Conservation (phyloP, 768 basidiomycete genomes). For the Gloeostereum incarnatum region DNA sequence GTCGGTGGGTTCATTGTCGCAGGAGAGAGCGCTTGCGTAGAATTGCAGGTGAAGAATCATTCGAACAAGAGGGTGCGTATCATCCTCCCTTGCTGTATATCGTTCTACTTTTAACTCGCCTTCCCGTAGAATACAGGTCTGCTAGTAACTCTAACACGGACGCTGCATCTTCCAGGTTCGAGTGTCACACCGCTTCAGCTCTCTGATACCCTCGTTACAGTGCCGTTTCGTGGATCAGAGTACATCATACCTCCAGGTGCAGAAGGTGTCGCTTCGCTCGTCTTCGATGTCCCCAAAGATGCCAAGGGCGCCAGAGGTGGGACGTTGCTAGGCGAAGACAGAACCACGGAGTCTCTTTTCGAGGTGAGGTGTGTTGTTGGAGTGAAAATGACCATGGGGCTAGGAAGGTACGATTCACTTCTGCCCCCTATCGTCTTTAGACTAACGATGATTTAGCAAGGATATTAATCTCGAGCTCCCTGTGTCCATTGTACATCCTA, state of each 20-base stretch:
- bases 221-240: slow-evolving; percentile 67
- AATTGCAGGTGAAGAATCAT: slow-evolving; percentile 77
- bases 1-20: slow-evolving; percentile 55
- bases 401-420: slow-evolving; percentile 45
- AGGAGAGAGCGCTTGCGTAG: slow-evolving; percentile 63
- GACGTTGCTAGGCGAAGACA: slow-evolving; percentile 41
- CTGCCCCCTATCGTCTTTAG: slow-evolving; percentile 5
- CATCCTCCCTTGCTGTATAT: not conserved
- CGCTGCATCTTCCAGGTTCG: slow-evolving; percentile 40
- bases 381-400: slow-evolving; percentile 59
- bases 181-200: slow-evolving; percentile 41
- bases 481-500: slow-evolving; percentile 54
- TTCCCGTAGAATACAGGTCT: slow-evolving; percentile 57
- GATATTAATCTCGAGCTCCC: slow-evolving; percentile 61
- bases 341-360: slow-evolving; percentile 47
- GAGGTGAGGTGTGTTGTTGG: slow-evolving; percentile 57
- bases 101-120: slow-evolving; percentile 7
- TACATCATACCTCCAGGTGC: slow-evolving; percentile 65
- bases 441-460: slow-evolving; percentile 36
- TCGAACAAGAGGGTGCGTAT: slow-evolving; percentile 63
- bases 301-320: slow-evolving; percentile 63
- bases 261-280: slow-evolving; percentile 73
- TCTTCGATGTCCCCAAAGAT: slow-evolving; percentile 67
- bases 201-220: slow-evolving; percentile 58
- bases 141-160: slow-evolving; percentile 49